Conservation (phyloP, 1,284 basidiomycete genomes). For the Ceratobasidium sp. region DNA sequence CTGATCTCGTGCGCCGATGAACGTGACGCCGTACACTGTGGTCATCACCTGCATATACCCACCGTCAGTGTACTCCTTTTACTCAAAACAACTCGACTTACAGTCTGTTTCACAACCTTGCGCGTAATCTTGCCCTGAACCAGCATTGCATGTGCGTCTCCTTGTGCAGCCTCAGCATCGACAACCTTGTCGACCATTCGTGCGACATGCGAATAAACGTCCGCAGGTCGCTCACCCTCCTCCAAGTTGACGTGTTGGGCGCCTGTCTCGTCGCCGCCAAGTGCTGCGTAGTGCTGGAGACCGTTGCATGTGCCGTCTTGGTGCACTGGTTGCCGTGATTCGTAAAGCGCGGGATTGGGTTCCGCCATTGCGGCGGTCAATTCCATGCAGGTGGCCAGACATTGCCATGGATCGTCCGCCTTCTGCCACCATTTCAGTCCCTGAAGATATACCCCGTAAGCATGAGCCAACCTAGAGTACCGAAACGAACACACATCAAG, state of each 20-base stretch:
- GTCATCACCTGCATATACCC: constrained; percentile 84
- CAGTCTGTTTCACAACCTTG: constrained; percentile 99
- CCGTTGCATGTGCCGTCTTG: constrained; percentile 99
- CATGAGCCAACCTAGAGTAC: background rate
- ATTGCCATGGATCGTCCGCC: constrained; percentile 98
- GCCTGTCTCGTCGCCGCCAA: constrained; percentile 91
- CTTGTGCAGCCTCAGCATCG: constrained; percentile 59
- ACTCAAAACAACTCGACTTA: constrained; percentile 52
- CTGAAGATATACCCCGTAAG: background rate
- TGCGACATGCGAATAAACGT: constrained; percentile 97
- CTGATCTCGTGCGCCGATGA: constrained; percentile 93
- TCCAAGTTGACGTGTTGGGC: constrained; percentile 94
- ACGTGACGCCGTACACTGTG: constrained; percentile 98
- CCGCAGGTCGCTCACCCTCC: constrained; percentile 86
- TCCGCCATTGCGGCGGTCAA: constrained; percentile 81
- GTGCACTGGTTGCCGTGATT: constrained; percentile 88
- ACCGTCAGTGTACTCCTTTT: background rate
- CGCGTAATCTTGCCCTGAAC: constrained; percentile 85
- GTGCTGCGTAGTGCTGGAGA: constrained; percentile 97
- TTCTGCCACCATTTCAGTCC: constrained; percentile 88
- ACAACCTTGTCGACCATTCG: constrained; percentile 75
- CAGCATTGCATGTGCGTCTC: constrained; percentile 63
- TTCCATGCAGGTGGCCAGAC: constrained; percentile 91
- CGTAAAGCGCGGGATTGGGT: constrained; percentile 74
- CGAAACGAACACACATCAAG: constrained; percentile 64